Conservation (phyloP, 2,329 filamentous ascomycete genomes). For the Penicillium paneum region DNA sequence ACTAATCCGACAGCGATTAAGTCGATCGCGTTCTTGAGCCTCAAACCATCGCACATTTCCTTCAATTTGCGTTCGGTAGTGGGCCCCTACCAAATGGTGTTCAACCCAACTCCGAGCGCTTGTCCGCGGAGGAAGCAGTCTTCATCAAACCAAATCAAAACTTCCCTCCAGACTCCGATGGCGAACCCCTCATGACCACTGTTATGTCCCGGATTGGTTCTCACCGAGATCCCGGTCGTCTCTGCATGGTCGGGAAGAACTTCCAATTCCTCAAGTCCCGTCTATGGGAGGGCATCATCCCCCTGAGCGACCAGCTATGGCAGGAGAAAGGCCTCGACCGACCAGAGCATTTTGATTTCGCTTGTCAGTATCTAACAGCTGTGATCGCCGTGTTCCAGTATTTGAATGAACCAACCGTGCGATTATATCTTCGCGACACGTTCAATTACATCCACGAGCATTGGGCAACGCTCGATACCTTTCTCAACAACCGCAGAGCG, state of each 20-base stretch:
- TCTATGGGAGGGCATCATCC: conserved; percentile 27
- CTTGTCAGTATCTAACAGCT: conserved; percentile 22
- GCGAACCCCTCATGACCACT: background rate
- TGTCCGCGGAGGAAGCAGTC: conserved; percentile 7
- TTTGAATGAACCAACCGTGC: conserved; percentile 16
- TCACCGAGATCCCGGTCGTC: conserved; percentile 7
- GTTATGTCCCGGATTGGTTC: conserved; percentile 16
- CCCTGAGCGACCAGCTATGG: conserved; percentile 26
- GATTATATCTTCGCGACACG: conserved; percentile 18
- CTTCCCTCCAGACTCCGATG: conserved; percentile 2
- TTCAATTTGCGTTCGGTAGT: conserved; percentile 10
- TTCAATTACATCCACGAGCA: conserved; percentile 25
- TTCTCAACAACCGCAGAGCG: conserved; percentile 15
- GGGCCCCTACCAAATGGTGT: conserved; percentile 19
- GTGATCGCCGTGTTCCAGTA: conserved; percentile 26
- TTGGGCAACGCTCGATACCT: conserved; percentile 13
- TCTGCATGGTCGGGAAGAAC: conserved; percentile 23
- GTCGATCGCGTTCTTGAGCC: conserved; percentile 30
- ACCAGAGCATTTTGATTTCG: conserved; percentile 20
- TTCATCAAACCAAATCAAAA: conserved; percentile 1
- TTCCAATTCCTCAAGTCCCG: conserved; percentile 25
- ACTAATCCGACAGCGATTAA: conserved; percentile 3
- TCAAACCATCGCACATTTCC: conserved; percentile 21
- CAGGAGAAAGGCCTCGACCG: conserved; percentile 19
- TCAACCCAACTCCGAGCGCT: conserved; percentile 2